These are phyloP conservation scores for Dothideomycetes sp. DNA, from an alignment of 2,329 filamentous ascomycete genomes.

Conservation along the genomic window DNA sequence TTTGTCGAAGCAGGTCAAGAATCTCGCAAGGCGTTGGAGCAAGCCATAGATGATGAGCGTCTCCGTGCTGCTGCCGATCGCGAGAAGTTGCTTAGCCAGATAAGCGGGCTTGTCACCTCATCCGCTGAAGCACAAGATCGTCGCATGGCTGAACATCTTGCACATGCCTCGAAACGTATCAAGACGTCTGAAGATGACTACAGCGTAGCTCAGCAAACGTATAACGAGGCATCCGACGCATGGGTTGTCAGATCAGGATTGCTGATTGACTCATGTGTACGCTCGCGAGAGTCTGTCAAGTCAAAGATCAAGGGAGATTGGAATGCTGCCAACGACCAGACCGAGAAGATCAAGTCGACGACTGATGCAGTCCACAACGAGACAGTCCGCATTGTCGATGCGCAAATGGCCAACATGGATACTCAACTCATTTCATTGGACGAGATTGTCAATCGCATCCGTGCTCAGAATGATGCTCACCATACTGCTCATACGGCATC, in stretches of 20 bases:
- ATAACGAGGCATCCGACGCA: conserved; percentile 60
- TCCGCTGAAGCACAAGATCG: conserved; percentile 66
- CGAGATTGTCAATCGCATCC: conserved; percentile 77
- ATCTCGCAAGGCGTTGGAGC: conserved; percentile 57
- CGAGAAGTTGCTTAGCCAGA: conserved; percentile 63
- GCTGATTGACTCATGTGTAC: conserved; percentile 61
- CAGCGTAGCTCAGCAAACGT: conserved; percentile 48
- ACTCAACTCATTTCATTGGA: conserved; percentile 85
- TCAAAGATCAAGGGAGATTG: conserved; percentile 78
- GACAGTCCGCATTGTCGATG: conserved; percentile 80
- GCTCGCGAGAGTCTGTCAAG: conserved; percentile 70
- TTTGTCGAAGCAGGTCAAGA: conserved; percentile 59
- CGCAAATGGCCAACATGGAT: conserved; percentile 78
- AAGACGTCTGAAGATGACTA: conserved; percentile 45
- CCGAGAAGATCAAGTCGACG: conserved; percentile 71
- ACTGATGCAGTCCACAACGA: conserved; percentile 84
- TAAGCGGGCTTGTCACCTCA: conserved; percentile 64
- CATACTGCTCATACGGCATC: conserved; percentile 61
- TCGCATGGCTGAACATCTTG: conserved; percentile 58
- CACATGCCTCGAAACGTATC: conserved; percentile 49
- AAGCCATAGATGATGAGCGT: conserved; percentile 67
- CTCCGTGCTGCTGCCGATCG: conserved; percentile 64
- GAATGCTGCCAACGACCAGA: conserved; percentile 68
- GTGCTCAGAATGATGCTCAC: conserved; percentile 69
- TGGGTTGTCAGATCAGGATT: conserved; percentile 63